Conservation (phyloP, 345 rosid species). For the Draba incana region DNA sequence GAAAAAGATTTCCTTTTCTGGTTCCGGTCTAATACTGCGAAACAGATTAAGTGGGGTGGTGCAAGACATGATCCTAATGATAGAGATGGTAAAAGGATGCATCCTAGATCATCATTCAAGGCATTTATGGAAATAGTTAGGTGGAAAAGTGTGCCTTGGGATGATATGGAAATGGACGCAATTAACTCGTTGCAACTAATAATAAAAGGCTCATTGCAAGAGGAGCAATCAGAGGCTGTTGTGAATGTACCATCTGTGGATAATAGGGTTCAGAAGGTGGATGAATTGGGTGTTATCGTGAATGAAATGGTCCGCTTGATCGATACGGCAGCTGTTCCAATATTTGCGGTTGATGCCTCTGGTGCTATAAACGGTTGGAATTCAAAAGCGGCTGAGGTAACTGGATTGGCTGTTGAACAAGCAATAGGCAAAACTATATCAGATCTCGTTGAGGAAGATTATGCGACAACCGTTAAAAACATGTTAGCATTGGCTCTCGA, state of each 20-base stretch:
- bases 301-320: slow-evolving; percentile 86
- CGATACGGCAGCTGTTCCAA: slow-evolving; percentile 88
- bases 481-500: slow-evolving; percentile 57
- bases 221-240: slow-evolving; percentile 55
- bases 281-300: slow-evolving; percentile 58
- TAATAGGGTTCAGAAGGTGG: slow-evolving; percentile 57
- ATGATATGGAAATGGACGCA: slow-evolving; percentile 88
- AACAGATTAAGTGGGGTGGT: slow-evolving; percentile 91
- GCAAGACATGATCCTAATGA: slow-evolving; percentile 75
- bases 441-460: slow-evolving; percentile 58
- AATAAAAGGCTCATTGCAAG: slow-evolving; percentile 67
- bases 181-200: slow-evolving; percentile 86
- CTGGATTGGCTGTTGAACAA: slow-evolving; percentile 69
- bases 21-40: slow-evolving; percentile 82
- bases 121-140: slow-evolving; percentile 81
- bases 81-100: slow-evolving; percentile 75
- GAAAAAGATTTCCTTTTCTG: slow-evolving; percentile 77
- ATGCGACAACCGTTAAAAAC: slow-evolving; percentile 46
- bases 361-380: slow-evolving; percentile 85
- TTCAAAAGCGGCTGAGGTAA: slow-evolving; percentile 71
- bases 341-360: slow-evolving; percentile 72
- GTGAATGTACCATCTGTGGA: slow-evolving; percentile 53
- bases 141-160: slow-evolving; percentile 74
- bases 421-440: slow-evolving; percentile 70
- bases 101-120: slow-evolving; percentile 88